Evolutionary conservation across 345 rosid species (phyloP).

Genomic region (Brassica incana): DNA sequence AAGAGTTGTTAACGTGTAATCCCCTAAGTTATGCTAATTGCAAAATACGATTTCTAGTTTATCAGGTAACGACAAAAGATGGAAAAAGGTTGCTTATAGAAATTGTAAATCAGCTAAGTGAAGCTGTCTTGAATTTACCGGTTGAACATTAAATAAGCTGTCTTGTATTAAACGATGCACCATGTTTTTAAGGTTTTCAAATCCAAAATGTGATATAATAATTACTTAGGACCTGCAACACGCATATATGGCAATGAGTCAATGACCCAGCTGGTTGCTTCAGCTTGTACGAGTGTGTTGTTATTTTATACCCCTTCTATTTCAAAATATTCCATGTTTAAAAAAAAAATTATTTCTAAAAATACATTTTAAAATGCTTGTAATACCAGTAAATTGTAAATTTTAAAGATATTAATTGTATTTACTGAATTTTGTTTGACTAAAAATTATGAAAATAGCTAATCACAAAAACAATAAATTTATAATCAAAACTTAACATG

Average conservation of each 20-base stretch:
- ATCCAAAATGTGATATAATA: not conserved
- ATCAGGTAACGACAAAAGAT: not conserved
- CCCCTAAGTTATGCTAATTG: slow-evolving; percentile 10
- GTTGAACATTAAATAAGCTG: not conserved
- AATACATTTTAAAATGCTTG: too few relatives aligned
- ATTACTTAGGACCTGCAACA: not conserved
- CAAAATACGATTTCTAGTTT: not conserved
- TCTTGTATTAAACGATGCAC: not conserved
- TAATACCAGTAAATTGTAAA: too few relatives aligned
- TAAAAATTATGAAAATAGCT: too few relatives aligned
- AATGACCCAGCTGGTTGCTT: not conserved
- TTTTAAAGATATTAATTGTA: too few relatives aligned
- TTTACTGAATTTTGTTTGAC: too few relatives aligned
- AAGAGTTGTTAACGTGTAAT: slow-evolving; percentile 1
- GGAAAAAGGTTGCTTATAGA: not conserved
- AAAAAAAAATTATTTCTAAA: too few relatives aligned
- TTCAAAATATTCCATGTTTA: too few relatives aligned
- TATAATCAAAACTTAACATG: too few relatives aligned
- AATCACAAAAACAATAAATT: too few relatives aligned
- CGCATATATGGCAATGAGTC: not conserved
- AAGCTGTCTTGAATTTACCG: not conserved
- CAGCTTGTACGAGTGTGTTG: not conserved
- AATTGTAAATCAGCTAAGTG: not conserved
- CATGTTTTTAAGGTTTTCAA: not conserved
- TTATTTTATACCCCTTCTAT: not conserved